Conservation (phyloP, 2,329 filamentous ascomycete genomes). For the Colletotrichum scovillei region DNA sequence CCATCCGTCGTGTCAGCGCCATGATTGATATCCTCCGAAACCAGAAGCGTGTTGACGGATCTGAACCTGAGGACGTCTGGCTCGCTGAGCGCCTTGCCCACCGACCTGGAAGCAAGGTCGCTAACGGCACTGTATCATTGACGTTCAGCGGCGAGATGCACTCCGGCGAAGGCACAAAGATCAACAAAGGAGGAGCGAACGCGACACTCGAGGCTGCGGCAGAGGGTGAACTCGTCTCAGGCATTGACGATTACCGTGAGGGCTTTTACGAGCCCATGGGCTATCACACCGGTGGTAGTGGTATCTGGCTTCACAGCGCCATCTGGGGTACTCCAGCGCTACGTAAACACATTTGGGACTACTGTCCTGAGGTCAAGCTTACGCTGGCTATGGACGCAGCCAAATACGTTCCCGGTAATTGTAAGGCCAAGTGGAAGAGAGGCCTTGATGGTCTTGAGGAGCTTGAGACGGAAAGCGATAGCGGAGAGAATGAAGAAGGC, state of each 20-base stretch:
- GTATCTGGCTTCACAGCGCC: slow-evolving; percentile 53
- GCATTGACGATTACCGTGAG: slow-evolving; percentile 61
- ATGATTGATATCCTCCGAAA: slow-evolving; percentile 64
- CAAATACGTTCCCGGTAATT: slow-evolving; percentile 60
- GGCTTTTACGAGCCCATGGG: slow-evolving; percentile 69
- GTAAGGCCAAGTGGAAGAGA: slow-evolving; percentile 59
- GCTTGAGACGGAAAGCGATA: slow-evolving; percentile 36
- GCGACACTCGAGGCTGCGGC: slow-evolving; percentile 42
- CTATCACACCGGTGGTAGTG: slow-evolving; percentile 65
- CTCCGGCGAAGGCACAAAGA: slow-evolving; percentile 44
- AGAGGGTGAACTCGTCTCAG: slow-evolving; percentile 49
- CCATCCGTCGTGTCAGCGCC: slow-evolving; percentile 62
- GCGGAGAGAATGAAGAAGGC: slow-evolving; percentile 30
- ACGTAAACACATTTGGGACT: slow-evolving; percentile 64
- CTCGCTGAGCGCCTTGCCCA: slow-evolving; percentile 63
- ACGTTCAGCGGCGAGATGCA: slow-evolving; percentile 64
- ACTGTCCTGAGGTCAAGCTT: slow-evolving; percentile 70
- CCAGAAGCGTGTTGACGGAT: slow-evolving; percentile 55
- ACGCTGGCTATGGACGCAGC: slow-evolving; percentile 66
- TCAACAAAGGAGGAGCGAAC: slow-evolving; percentile 39
- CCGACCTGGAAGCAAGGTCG: slow-evolving; percentile 58
- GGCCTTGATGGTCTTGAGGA: slow-evolving; percentile 37
- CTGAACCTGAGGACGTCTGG: slow-evolving; percentile 68
- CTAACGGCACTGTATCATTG: slow-evolving; percentile 61
- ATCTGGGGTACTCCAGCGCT: slow-evolving; percentile 62